These are phyloP conservation scores for maize (Zea mays) DNA, from an alignment of 176 grass and related monocot species.

Conservation along the genomic window Zm-B73-REFERENCE-NAM-5.0 NC_050097.1:199875501-199876000, in stretches of 20 bases:
- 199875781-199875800: slow-evolving; percentile 67
- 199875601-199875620: slow-evolving; percentile 19
- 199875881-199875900: slow-evolving; percentile 42
- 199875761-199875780: slow-evolving; percentile 60
- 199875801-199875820: slow-evolving; percentile 71
- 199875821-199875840: slow-evolving; percentile 43
- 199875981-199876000: slow-evolving; percentile 54
- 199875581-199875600: slow-evolving; percentile 31
- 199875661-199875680: slow-evolving; percentile 68
- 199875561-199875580: slow-evolving; percentile 63
- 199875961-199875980: slow-evolving; percentile 45
- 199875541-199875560: slow-evolving; percentile 35
- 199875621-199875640: neutral
- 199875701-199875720: slow-evolving; percentile 67
- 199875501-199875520: neutral
- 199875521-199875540: slow-evolving; percentile 50
- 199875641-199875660: slow-evolving; percentile 56
- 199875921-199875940: slow-evolving; percentile 34
- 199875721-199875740: slow-evolving; percentile 45
- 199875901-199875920: slow-evolving; percentile 31
- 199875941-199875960: slow-evolving; percentile 42
- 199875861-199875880: slow-evolving; percentile 39
- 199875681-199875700: slow-evolving; percentile 56
- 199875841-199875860: neutral
- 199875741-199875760: neutral